Evolutionary conservation across 805 yeast genomes (phyloP), one percentile per base, ranked within the genome.

Genomic region (Tetrapisispora arboricola): DNA sequence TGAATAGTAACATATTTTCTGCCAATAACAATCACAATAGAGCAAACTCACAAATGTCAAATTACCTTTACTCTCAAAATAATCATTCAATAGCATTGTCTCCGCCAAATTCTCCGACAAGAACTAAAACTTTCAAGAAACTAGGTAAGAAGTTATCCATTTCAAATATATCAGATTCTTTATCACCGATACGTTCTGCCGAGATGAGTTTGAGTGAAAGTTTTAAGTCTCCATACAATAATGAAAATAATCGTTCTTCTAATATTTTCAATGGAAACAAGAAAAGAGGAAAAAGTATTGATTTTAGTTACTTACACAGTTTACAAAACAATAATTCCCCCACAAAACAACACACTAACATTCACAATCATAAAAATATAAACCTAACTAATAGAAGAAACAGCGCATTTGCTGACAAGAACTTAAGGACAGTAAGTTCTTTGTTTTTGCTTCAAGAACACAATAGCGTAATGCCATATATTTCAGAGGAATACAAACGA

Each of bases 251-350:
- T 32, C 31, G 9, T 16, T 22, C 21, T 18, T 25, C 12, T 13
- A 9, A 37, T 19, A 24, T 26, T 17, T 41, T 30, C 15, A n/a
- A 25, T 8, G 18, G 29, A 4, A 32, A 33, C 15, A 61, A 54
- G 38, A 38, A 38, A 13, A 48, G 60, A 40, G 58, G 57, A 5
- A 46, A 49, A 29, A 55, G 61, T 43, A 42, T 58, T 32, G 64
- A 59, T 44, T 58, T 60, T 35, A 53, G 52, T 38, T 60, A 59
- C 43, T 43, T 60, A 11, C 58, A 53, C 41, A 45, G 50, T 12
- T 36, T 60, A 16, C 65, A 60, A 44, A 41, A n/a, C n/a, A n/a
- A 36, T 39, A 47, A 41, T 36, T 61, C 65, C 2, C 63, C 65
- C 10, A 49, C 57, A 9, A 60, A 56, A 45, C 58, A 61, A 8